Evolutionary conservation across 164 flowering plant species (phyloP).

Genomic region (Warburgia ugandensis): DNA sequence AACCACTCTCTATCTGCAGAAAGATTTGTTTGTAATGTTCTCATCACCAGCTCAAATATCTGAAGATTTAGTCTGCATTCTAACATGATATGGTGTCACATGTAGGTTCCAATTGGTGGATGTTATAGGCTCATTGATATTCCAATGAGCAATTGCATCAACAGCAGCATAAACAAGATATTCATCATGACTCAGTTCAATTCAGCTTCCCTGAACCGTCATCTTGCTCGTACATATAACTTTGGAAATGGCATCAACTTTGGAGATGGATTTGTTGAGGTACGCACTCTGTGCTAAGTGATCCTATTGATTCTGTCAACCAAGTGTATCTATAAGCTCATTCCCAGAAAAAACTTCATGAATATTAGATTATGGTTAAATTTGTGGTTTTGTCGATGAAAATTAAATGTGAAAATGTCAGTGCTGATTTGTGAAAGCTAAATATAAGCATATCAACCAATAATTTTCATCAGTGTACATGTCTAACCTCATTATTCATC

Average conservation of each 20-base stretch:
- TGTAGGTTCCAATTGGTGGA: conserved; percentile 19
- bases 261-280: conserved; percentile 22
- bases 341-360: neutral
- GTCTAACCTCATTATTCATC: too few species aligned
- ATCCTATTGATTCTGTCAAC: too few species aligned
- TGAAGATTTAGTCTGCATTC: conserved; percentile 26
- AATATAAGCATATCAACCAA: too few species aligned
- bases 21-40: too few species aligned
- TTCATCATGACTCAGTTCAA: conserved; percentile 19
- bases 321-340: neutral
- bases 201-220: conserved; percentile 18
- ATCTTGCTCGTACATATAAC: conserved; percentile 13
- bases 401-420: too few species aligned
- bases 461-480: too few species aligned
- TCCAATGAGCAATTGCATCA: conserved; percentile 21
- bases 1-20: too few species aligned
- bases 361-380: too few species aligned
- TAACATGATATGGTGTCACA: neutral
- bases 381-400: too few species aligned
- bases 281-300: neutral
- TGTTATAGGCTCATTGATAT: conserved; percentile 20
- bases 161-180: conserved; percentile 21
- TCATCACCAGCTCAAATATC: conserved; percentile 5
- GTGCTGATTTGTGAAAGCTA: too few species aligned
- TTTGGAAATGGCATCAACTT: conserved; percentile 20